Evolutionary conservation across 2,329 filamentous ascomycete genomes (phyloP).

Genomic region (Endothia cerciana): DNA sequence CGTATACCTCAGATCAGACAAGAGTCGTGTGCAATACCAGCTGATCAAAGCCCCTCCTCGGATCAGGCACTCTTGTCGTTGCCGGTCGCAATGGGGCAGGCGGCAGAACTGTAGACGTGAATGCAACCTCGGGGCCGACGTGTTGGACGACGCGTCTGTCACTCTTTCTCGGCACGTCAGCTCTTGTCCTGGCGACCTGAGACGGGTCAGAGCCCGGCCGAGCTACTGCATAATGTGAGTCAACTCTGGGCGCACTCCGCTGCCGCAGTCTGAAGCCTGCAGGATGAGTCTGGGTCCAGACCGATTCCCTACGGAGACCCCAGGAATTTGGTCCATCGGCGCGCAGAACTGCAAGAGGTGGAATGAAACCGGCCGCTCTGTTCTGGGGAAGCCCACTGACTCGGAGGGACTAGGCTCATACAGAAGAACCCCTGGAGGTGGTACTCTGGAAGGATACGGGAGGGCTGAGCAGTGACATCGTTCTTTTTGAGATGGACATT

Average conservation of each 20-base stretch:
- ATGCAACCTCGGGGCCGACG: too few relatives aligned
- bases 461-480: conserved; percentile 3
- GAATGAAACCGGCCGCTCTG: not conserved
- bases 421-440: not conserved
- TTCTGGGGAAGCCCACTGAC: not conserved
- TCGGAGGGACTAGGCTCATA: not conserved
- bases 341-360: not conserved
- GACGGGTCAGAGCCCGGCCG: not conserved
- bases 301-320: not conserved
- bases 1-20: conserved; percentile 18
- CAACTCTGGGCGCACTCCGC: conserved; percentile 4
- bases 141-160: not conserved
- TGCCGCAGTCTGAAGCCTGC: conserved; percentile 5
- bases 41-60: not conserved
- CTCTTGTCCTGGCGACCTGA: conserved; percentile 1
- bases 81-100: not conserved
- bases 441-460: not conserved
- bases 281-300: conserved; percentile 3
- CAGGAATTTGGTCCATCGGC: not conserved
- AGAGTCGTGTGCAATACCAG: not conserved
- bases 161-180: not conserved
- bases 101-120: not conserved
- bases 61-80: not conserved
- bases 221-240: conserved; percentile 12
- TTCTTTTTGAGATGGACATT: not conserved